Evolutionary conservation across 1,139 yeast species (phyloP).

Genomic region (Saccharomyces hybrid): DNA sequence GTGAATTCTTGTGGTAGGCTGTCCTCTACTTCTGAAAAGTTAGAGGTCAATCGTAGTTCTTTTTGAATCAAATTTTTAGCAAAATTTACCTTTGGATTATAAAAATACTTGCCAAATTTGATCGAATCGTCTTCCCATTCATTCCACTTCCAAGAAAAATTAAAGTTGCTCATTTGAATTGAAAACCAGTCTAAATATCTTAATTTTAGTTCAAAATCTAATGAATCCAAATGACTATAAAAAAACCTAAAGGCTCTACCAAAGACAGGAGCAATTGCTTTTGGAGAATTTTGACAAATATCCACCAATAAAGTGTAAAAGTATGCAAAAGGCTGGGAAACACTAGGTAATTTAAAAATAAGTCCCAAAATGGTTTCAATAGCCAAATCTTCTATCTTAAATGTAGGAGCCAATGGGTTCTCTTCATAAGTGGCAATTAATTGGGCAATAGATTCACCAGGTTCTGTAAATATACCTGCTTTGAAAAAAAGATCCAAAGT

Average conservation of each 20-base stretch:
- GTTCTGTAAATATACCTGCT: conserved; percentile 65
- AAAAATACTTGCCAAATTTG: conserved; percentile 32
- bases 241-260: conserved; percentile 88
- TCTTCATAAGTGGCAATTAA: conserved; percentile 39
- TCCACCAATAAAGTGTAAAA: conserved; percentile 83
- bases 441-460: conserved; percentile 76
- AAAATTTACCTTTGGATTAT: conserved; percentile 70
- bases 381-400: conserved; percentile 88
- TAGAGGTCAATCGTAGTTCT: conserved; percentile 69
- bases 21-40: conserved; percentile 58
- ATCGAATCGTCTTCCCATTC: conserved; percentile 73
- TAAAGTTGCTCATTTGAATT: conserved; percentile 86
- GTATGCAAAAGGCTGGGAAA: conserved; percentile 63
- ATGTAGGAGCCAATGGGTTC: conserved; percentile 46
- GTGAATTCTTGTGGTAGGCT: conserved; percentile 72
- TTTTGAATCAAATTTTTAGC: conserved; percentile 74
- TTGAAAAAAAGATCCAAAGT: conserved; percentile 69
- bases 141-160: conserved; percentile 96
- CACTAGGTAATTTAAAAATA: conserved; percentile 65
- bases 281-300: conserved; percentile 79
- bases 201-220: conserved; percentile 70
- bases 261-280: conserved; percentile 88
- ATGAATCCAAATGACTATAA: conserved; percentile 55
- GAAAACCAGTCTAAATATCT: conserved; percentile 88
- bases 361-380: conserved; percentile 74